Conservation (phyloP, 306 rosid genomes). For the Begonia fuchsioides region DNA sequence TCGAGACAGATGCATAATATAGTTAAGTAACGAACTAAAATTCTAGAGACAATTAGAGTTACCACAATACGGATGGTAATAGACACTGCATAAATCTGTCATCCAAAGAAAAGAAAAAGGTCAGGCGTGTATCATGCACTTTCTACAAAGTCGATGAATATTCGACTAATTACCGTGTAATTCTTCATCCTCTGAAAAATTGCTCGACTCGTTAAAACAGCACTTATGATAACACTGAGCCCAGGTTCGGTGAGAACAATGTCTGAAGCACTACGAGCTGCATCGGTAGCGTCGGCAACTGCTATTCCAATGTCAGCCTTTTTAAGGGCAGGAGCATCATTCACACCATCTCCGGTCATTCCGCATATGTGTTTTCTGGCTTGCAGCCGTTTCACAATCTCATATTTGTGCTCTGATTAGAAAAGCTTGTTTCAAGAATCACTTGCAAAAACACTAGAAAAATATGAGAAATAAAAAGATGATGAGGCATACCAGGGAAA, state of each 20-base stretch:
- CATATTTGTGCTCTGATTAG: conserved; percentile 75
- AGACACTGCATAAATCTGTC: conserved; percentile 96
- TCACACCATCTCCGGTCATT: conserved; percentile 99
- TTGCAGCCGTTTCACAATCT: conserved; percentile 98
- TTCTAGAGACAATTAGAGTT: not conserved
- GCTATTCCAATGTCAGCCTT: conserved; percentile 98
- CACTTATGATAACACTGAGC: conserved; percentile 91
- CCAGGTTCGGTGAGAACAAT: conserved; percentile 98
- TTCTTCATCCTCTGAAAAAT: conserved; percentile 99
- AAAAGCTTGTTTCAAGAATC: too few species aligned
- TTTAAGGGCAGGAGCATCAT: conserved; percentile 98
- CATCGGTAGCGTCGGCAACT: conserved; percentile 99
- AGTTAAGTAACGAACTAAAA: not conserved
- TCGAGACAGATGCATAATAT: conserved; percentile 11
- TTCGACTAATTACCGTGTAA: conserved; percentile 50
- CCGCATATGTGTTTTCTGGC: conserved; percentile 98
- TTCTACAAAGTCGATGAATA: too few species aligned
- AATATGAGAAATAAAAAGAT: not conserved
- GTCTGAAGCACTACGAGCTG: conserved; percentile 98
- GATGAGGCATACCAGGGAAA: conserved; percentile 60
- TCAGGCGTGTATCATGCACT: not conserved
- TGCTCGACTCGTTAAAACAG: conserved; percentile 94
- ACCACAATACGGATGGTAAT: conserved; percentile 98
- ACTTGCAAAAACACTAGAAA: too few species aligned
- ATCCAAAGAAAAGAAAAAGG: not conserved